Percentiles rank a stretch among this genome's conserved stretches.
Conservation (phyloP, 1,284 basidiomycete species). For the Ustilago xerochloae region DNA sequence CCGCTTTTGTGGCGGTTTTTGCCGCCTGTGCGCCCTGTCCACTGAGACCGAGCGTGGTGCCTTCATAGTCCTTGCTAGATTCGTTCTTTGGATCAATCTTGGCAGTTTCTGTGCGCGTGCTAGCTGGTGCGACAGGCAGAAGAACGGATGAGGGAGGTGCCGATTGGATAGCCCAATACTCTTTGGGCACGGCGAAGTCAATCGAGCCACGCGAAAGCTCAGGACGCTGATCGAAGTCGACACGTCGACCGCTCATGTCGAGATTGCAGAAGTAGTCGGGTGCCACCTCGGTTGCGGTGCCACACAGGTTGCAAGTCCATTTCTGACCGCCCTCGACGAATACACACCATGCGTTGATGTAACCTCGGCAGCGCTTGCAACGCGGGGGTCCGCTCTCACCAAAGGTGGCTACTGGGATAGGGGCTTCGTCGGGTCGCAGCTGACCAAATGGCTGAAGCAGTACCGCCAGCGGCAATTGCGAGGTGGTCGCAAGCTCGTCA, state of each 20-base stretch:
- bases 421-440: slow-evolving; percentile 74
- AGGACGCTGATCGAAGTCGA: slow-evolving; percentile 84
- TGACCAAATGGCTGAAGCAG: slow-evolving; percentile 92
- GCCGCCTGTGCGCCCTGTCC: slow-evolving; percentile 61
- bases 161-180: slow-evolving; percentile 81
- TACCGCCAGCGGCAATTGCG: slow-evolving; percentile 82
- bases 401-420: slow-evolving; percentile 78
- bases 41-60: slow-evolving; percentile 60
- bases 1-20: slow-evolving; percentile 62
- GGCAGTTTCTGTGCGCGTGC: slow-evolving; percentile 56
- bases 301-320: slow-evolving; percentile 95
- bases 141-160: slow-evolving; percentile 68
- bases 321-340: slow-evolving; percentile 86
- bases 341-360: slow-evolving; percentile 93
- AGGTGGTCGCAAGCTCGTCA: slow-evolving; percentile 82
- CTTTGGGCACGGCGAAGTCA: slow-evolving; percentile 85
- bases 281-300: slow-evolving; percentile 77
- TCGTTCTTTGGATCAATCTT: slow-evolving; percentile 53
- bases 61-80: slow-evolving; percentile 48
- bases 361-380: slow-evolving; percentile 86
- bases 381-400: slow-evolving; percentile 81
- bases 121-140: slow-evolving; percentile 59
- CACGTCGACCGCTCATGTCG: slow-evolving; percentile 80
- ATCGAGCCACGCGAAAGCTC: slow-evolving; percentile 92
- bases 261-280: slow-evolving; percentile 86